Evolutionary conservation across 2,329 filamentous ascomycete genomes (phyloP), one percentile per base, ranked within the genome.

Genomic region (Ascochyta rabiei): DNA sequence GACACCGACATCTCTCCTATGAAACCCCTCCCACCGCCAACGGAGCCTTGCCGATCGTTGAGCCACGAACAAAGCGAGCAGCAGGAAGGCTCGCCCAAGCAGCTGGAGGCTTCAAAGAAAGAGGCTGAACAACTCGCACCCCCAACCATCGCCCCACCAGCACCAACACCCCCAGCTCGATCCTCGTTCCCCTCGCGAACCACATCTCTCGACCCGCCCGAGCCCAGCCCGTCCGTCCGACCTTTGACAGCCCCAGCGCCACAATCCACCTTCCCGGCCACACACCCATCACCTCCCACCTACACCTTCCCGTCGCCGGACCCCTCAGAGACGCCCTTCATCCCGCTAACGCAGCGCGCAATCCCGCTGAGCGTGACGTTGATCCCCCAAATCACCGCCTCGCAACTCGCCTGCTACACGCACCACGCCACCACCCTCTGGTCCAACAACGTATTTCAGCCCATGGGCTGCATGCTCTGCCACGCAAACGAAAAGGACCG

Each of bases 391-490:
- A 70, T 76, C 54, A 71, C 64, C 2, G 23, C 59, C 34, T 43
- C 61, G 2, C 74, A 76, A 35, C 41, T 68, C 0, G 40, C 59
- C 37, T 76, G 75, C 67, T 74, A 74, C 60, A 67, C 68, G 0
- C 4, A 41, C 2, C 75, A 76, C 61, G 34, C 41, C 1, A 62
- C 57, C 3, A 67, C 61, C 43, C 60, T 70, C 38, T 68, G 66
- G 61, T 67, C 60, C 44, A 67, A 62, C 47, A 76, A 75, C 55
- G 16, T 49, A 10, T 69, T 69, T 57, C 67, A 70, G 42, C 70
- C 71, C 21, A 63, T 73, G 61, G 66, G 64, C 12, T 77, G 75
- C 66, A 71, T 72, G 70, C 46, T 75, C 0, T 77, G 75, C 54
- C 65, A 58, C 15, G 41, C 59, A 1, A 65, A 69, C 49, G 58